Percentiles rank a stretch among this genome's conserved stretches.
These are phyloP conservation scores for Paragyromitra xinjiangensis DNA, from an alignment of 495 filamentous ascomycete genomes.

Conservation along the genomic window DNA sequence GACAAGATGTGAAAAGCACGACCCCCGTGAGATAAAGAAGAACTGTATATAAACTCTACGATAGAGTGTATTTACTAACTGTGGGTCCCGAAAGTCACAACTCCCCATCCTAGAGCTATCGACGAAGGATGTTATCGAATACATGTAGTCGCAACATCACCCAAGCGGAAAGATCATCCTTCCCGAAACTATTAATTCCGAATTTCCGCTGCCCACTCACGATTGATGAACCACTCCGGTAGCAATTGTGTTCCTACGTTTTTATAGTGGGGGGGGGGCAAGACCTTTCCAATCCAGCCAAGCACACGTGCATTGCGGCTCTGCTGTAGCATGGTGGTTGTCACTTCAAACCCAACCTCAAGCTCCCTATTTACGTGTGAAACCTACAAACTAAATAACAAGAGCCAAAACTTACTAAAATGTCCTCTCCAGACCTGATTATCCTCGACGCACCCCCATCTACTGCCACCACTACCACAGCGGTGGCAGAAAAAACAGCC, in stretches of 20 bases:
- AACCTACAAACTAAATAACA: not conserved
- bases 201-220: too few species aligned
- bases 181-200: too few species aligned
- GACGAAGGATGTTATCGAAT: too few species aligned
- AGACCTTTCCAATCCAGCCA: conserved; percentile 3
- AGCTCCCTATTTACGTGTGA: not conserved
- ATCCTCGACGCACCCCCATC: conserved; percentile 33
- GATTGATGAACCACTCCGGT: too few species aligned
- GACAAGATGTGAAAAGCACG: too few species aligned
- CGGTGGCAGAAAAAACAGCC: conserved; percentile 25
- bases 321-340: conserved; percentile 27
- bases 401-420: not conserved
- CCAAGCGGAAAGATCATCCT: too few species aligned
- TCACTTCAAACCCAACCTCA: conserved; percentile 17
- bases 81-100: too few species aligned
- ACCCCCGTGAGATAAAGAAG: too few species aligned
- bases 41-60: too few species aligned
- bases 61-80: too few species aligned
- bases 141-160: too few species aligned
- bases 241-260: conserved; percentile 1
- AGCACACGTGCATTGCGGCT: conserved; percentile 35
- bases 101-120: too few species aligned
- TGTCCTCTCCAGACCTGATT: conserved; percentile 42
- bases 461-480: not conserved
- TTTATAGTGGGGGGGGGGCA: not conserved